Percentiles rank a stretch among this genome's conserved stretches.
phyloP scores from a whole-genome alignment of 78 protist species.

The Dictyostelium brefeldianum region DNA sequence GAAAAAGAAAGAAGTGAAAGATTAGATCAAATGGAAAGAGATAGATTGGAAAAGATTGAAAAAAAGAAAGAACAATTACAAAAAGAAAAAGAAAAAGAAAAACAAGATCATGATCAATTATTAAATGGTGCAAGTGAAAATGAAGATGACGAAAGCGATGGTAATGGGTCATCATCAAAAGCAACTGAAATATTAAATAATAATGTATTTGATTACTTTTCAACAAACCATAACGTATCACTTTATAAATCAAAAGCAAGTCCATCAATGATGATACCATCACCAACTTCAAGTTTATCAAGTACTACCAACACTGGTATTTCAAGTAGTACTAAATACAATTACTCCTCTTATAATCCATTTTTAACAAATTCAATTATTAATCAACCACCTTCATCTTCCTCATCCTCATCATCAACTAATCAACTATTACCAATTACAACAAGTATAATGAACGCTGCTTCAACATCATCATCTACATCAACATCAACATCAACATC shows the following conservation, averaged over 20 bases:
- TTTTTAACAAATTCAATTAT: not conserved
- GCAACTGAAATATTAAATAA: not conserved
- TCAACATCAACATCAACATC: not conserved
- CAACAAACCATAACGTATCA: not conserved
- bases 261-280: not conserved
- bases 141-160: not conserved
- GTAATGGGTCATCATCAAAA: not conserved
- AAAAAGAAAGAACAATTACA: too few relatives aligned
- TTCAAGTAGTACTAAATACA: not conserved
- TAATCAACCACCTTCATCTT: not conserved
- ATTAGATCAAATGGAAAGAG: not conserved
- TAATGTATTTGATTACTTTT: not conserved
- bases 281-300: not conserved
- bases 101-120: not conserved
- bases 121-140: not conserved
- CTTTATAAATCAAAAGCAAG: constrained; percentile 8
- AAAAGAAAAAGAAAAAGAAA: too few relatives aligned
- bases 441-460: not conserved
- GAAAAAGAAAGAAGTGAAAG: not conserved
- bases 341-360: not conserved
- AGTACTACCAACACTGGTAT: not conserved
- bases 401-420: not conserved
- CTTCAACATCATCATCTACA: not conserved
- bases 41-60: not conserved
- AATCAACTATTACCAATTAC: not conserved